Conservation (phyloP, 78 protist species). For the Bigelowiella natans region DNA sequence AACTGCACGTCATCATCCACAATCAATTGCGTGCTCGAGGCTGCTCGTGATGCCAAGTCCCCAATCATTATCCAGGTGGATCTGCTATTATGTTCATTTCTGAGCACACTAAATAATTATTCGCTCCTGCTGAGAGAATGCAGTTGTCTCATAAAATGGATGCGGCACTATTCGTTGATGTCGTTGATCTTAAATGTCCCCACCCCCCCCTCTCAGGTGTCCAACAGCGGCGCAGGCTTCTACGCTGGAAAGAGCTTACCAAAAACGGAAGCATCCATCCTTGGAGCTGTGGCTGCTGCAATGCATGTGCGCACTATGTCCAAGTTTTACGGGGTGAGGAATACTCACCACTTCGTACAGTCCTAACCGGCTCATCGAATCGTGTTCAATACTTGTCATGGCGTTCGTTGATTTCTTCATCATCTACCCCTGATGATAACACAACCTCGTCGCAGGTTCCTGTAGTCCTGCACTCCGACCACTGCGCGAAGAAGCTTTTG, state of each 20-base stretch:
- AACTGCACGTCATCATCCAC: conserved; percentile 38
- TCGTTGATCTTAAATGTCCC: not conserved
- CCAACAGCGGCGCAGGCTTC: conserved; percentile 57
- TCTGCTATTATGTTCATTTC: not conserved
- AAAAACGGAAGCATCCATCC: conserved; percentile 35
- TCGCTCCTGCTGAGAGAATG: not conserved
- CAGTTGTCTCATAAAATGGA: not conserved
- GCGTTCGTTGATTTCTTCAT: too few relatives aligned
- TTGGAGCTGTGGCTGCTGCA: conserved; percentile 48
- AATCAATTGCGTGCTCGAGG: conserved; percentile 45
- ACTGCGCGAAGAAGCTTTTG: conserved; percentile 49
- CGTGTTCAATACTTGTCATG: too few relatives aligned
- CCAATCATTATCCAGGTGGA: not conserved
- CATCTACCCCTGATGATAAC: too few relatives aligned
- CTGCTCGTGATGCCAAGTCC: not conserved
- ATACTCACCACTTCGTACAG: too few relatives aligned
- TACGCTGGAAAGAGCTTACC: conserved; percentile 43
- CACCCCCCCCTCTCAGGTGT: conserved; percentile 32
- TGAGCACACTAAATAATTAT: not conserved
- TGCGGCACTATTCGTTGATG: not conserved
- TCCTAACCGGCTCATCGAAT: too few relatives aligned
- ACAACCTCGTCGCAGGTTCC: conserved; percentile 28
- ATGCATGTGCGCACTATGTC: conserved; percentile 53
- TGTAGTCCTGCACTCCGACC: conserved; percentile 59
- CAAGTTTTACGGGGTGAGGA: conserved; percentile 49